Conservation (phyloP, 1,139 yeast species). For the Pichia sp. region DNA sequence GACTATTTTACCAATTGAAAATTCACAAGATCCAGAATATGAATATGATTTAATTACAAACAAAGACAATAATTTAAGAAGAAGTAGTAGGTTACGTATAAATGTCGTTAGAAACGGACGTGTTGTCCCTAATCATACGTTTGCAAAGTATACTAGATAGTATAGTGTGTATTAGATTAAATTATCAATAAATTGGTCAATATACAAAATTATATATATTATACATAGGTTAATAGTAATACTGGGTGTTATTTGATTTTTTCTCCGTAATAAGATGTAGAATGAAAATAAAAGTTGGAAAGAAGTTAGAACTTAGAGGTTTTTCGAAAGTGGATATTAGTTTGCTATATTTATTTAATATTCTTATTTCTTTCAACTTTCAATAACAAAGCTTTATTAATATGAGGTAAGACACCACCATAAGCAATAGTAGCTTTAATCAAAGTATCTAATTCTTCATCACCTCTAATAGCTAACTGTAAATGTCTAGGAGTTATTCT, state of each 20-base stretch:
- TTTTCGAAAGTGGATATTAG: neutral
- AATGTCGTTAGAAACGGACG: constrained; percentile 4
- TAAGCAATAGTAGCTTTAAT: constrained; percentile 97
- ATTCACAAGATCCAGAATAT: neutral
- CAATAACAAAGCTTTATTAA: constrained; percentile 85
- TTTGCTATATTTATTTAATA: constrained; percentile 25
- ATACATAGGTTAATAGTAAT: constrained; percentile 8
- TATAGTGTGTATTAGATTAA: neutral
- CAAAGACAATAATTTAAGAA: neutral
- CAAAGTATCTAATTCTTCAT: constrained; percentile 91
- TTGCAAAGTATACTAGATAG: constrained; percentile 2
- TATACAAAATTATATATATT: constrained; percentile 13
- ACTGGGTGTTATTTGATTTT: neutral
- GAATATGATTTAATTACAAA: neutral
- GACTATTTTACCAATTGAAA: constrained; percentile 8
- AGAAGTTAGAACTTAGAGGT: neutral
- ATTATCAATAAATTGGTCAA: constrained; percentile 1
- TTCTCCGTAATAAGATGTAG: too few relatives aligned
- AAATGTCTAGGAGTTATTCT: constrained; percentile 98
- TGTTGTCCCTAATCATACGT: neutral
- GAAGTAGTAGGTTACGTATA: neutral
- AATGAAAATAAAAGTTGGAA: neutral
- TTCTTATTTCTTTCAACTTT: constrained; percentile 73
- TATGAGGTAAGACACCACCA: constrained; percentile 98
- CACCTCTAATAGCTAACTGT: constrained; percentile 97